A percentile compares a stretch with the other conserved stretches of the same genome.
These are phyloP conservation scores for Stemphylium vesicarium DNA, from an alignment of 2,329 filamentous ascomycete species.

Conservation along the genomic window DNA sequence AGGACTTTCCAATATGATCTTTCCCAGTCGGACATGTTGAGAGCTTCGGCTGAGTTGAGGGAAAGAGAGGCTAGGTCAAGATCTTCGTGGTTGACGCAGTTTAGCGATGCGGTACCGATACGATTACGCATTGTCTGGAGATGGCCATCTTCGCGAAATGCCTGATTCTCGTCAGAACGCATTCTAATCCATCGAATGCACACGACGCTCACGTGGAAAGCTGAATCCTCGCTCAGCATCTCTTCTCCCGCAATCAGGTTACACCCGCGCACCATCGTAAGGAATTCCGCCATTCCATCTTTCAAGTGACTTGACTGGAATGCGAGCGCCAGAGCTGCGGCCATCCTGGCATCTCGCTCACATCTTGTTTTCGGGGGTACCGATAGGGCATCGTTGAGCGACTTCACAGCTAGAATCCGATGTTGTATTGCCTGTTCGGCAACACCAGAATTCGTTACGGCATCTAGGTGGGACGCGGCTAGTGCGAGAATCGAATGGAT, in stretches of 20 bases:
- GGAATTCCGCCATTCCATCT: conserved; percentile 46
- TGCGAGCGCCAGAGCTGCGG: conserved; percentile 44
- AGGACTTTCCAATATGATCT: conserved; percentile 36
- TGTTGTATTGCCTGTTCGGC: conserved; percentile 66
- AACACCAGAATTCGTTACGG: conserved; percentile 57
- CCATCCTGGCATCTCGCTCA: conserved; percentile 48
- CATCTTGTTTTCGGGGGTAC: conserved; percentile 38
- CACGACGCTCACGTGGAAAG: conserved; percentile 35
- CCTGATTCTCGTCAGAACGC: conserved; percentile 11
- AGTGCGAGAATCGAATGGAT: conserved; percentile 75
- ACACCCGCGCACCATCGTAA: conserved; percentile 49
- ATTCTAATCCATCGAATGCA: accelerated
- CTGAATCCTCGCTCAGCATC: conserved; percentile 27
- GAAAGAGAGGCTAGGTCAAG: conserved; percentile 42
- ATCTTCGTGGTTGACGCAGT: conserved; percentile 31
- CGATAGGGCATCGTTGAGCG: conserved; percentile 48
- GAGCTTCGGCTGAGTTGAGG: conserved; percentile 30
- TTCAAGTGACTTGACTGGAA: conserved; percentile 49
- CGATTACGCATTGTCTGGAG: conserved; percentile 40
- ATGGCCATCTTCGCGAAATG: conserved; percentile 43
- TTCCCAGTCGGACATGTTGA: conserved; percentile 40
- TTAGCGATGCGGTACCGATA: conserved; percentile 24
- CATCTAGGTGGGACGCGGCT: conserved; percentile 69
- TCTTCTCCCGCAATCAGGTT: conserved; percentile 44
- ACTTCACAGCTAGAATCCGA: conserved; percentile 68